phyloP scores from a whole-genome alignment of 768 basidiomycete genomes.

The Rhodotorula diobovata region DNA sequence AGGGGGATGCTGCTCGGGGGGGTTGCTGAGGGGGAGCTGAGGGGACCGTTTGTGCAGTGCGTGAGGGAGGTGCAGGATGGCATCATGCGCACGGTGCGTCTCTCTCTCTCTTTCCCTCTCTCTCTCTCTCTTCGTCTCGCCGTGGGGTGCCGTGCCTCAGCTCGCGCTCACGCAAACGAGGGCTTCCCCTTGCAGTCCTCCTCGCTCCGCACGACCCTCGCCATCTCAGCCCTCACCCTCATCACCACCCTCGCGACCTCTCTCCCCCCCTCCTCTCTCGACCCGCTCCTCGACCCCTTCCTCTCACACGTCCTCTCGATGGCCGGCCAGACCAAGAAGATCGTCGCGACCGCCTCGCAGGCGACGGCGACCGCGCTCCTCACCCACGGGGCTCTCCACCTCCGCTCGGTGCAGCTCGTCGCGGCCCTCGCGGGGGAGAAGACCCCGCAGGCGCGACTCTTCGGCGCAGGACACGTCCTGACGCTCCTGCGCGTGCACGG shows the following conservation, averaged over 20 bases:
- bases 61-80: constrained; percentile 76
- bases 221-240: constrained; percentile 69
- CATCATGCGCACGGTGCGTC: constrained; percentile 74
- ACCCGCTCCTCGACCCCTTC: constrained; percentile 72
- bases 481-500: constrained; percentile 71
- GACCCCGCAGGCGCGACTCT: constrained; percentile 62
- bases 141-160: too few relatives aligned
- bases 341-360: constrained; percentile 81
- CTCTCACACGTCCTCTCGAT: constrained; percentile 74
- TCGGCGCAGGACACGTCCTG: constrained; percentile 61
- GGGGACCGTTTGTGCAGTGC: constrained; percentile 66
- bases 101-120: constrained; percentile 1
- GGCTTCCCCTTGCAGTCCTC: constrained; percentile 58
- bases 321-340: constrained; percentile 88
- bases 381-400: constrained; percentile 63
- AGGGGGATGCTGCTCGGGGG: constrained; percentile 60
- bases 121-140: not conserved
- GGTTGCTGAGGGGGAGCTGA: constrained; percentile 68
- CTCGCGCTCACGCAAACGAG: not conserved
- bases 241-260: constrained; percentile 67
- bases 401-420: constrained; percentile 64
- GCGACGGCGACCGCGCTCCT: constrained; percentile 65
- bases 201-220: constrained; percentile 86
- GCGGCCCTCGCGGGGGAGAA: constrained; percentile 72
- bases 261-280: constrained; percentile 60